Evolutionary conservation across 306 rosid genomes (phyloP), one percentile per base, ranked within the genome.

Genomic region (Albizia julibrissin): DNA sequence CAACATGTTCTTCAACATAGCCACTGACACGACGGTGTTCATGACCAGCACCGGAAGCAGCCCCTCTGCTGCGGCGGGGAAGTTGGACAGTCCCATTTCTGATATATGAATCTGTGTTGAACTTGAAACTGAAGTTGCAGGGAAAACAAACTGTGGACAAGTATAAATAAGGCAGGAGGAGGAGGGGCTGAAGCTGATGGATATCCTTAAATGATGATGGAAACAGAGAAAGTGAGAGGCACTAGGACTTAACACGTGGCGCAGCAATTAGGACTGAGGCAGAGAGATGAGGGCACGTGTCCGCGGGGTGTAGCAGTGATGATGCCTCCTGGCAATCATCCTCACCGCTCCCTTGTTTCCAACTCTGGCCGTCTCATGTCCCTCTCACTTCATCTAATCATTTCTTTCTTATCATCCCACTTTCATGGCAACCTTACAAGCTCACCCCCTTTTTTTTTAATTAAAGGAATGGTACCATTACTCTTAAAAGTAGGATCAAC

Each of bases 21-120:
- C 85, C 79, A 91, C 82, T 3, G 91, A 87, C 0, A 91, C 27
- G 5, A 94, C 85, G 0, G 91, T 88, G 92, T 92, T 89, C 85
- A 94, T 90, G 62, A 94, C 89, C 18, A 92, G 82, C 76, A 89
- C 82, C 0, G 90, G 92, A 2, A 94, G 59, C 31, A 92, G 91
- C 6, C 92, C 97, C 39, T 91, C 94, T 3, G 88, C 79, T 39
- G 97, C 80, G 69, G 82, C 69, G 0, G 89, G 90, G 24, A 90
- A 94, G 42, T 83, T 91, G n/a, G 94, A 89, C 6, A 92, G 91
- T 31, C 97, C 98, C 98, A 65, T 65, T 65, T 3, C 14, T 47
- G 52, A 47, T 47, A 12, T 47, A 12, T 47, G 14, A 8, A 13
- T 44, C 12, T 44, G 49, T 44, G 31, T 29, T 29, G 31, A 29